Evolutionary conservation across 2,329 filamentous ascomycete genomes (phyloP), one percentile per base, ranked within the genome.

Genomic region (Xenoacremonium recifei): DNA sequence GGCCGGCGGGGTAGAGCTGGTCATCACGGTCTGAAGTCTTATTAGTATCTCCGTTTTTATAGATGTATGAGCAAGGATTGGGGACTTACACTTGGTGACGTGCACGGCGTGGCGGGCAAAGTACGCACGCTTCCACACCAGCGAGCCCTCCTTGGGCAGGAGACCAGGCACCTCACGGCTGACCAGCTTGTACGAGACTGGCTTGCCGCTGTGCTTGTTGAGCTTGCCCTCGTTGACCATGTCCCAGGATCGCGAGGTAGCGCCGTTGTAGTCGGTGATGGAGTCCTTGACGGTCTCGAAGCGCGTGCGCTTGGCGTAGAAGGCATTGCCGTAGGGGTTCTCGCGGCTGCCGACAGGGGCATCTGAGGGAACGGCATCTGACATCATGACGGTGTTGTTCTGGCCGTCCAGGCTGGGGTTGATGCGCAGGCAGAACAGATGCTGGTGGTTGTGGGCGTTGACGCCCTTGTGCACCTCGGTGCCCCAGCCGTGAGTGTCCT

Each of bases 391-490:
- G 0, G 89, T 91, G 64, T 96, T 96, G 49, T 84, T 77, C 1
- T 84, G 80, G 0, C 91, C 91, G 60, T 96, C 91, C 41, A 96
- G 79, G 59, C 92, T 93, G 21, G 90, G 80, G 62, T 96, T 87
- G 32, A 96, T 73, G 31, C 91, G 87, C 32, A 96, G 72, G 61
- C 89, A 96, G 79, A 96, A 96, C 21, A 96, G 77, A 65, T 96
- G 91, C 67, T 96, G 90, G 66, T 96, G 91, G 70, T 96, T 96
- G 70, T 96, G 91, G 1, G 91, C 91, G 59, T 96, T 95, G 59
- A 96, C 89, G 30, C 88, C 74, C 0, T 89, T 87, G 59, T 92
- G 93, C 7, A 96, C 91, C 64, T 95, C 85, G 0, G 90, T 95
- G 42, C 91, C 91, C 88, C 89, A 96, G 45, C 88, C 89, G 21